Base-by-base conservation (phyloP, 768 basidiomycete genomes). In the Boletus rubescentipes region DNA sequence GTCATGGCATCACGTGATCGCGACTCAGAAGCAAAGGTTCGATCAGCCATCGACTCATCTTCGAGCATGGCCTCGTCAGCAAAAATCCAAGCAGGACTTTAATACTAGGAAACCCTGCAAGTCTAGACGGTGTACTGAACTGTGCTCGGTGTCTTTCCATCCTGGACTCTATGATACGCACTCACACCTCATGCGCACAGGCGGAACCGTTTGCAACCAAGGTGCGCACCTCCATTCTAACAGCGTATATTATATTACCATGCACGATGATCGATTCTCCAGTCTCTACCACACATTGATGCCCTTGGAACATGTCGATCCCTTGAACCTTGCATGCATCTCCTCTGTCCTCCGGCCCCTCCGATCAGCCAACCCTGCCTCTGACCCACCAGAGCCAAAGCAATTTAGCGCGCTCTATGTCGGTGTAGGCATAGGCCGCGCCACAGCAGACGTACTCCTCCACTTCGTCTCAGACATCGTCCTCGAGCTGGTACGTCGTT, bases 391-490 rank as follows among this genome's bases (percentile, higher is more conserved):
- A 26, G 6, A 26, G 26, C n/a, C 66, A 11, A 75, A 77, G 21
- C 76, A 83, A 42, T 82, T 77, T 26, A 83, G 91, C 41, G 94
- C 90, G 0, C 79, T 99, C 20, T 96, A 99, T 64, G 92, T 94
- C 53, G 96, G 90, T 15, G 94, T 94, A 7, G 96, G 96, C 11
- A 87, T 99, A 44, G 96, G 96, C 11, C 86, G 96, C 48, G 93
- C 97, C 26, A 96, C 94, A 0, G 77, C 83, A 3, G 85, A 90
- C 60, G 91, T 94, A 12, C 83, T 99, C 32, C 81, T 98, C n/a
- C 89, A 87, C 62, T 85, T 98, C 49, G 81, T 94, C 57, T 80
- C 85, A 21, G 88, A 93, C 44, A 85, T 93, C 40, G 82, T 96
- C 50, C 79, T 96, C 52, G 96, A 98, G 69, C 97, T 96, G 5